Evolutionary conservation across 2,329 filamentous ascomycete species (phyloP).

Genomic region (Aspergillus sp.): DNA sequence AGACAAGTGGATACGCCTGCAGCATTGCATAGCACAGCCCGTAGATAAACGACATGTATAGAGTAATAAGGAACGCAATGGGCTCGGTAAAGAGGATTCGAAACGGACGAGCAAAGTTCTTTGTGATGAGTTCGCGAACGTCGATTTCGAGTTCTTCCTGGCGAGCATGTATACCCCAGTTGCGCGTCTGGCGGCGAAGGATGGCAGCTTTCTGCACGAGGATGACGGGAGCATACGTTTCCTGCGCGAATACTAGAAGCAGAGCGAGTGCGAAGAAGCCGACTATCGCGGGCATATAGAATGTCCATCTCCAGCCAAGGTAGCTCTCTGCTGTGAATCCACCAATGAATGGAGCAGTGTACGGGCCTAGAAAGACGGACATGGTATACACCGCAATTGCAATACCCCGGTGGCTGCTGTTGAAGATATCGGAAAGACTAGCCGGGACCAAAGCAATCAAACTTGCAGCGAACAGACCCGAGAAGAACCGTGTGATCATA

Average conservation of each 20-base stretch:
- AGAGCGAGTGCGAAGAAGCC: slow-evolving; percentile 49
- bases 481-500: slow-evolving; percentile 50
- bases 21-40: slow-evolving; percentile 28
- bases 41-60: slow-evolving; percentile 33
- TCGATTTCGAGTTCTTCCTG: slow-evolving; percentile 29
- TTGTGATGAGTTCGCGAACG: slow-evolving; percentile 24
- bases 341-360: slow-evolving; percentile 53
- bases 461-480: slow-evolving; percentile 47
- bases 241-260: slow-evolving; percentile 49
- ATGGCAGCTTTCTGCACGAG: slow-evolving; percentile 25
- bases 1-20: slow-evolving; percentile 28
- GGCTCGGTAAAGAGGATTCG: slow-evolving; percentile 29
- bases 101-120: slow-evolving; percentile 29
- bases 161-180: slow-evolving; percentile 29
- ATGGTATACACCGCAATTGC: slow-evolving; percentile 53
- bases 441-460: slow-evolving; percentile 47
- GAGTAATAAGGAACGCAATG: slow-evolving; percentile 29
- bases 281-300: slow-evolving; percentile 56
- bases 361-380: slow-evolving; percentile 51
- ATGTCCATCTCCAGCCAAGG: slow-evolving; percentile 56
- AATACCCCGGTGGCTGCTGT: slow-evolving; percentile 45
- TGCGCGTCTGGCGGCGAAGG: slow-evolving; percentile 26
- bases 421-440: slow-evolving; percentile 53
- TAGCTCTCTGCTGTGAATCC: slow-evolving; percentile 52
- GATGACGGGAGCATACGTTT: slow-evolving; percentile 55